Evolutionary conservation across 2,329 filamentous ascomycete genomes (phyloP).

Genomic region (Didymella segeticola): DNA sequence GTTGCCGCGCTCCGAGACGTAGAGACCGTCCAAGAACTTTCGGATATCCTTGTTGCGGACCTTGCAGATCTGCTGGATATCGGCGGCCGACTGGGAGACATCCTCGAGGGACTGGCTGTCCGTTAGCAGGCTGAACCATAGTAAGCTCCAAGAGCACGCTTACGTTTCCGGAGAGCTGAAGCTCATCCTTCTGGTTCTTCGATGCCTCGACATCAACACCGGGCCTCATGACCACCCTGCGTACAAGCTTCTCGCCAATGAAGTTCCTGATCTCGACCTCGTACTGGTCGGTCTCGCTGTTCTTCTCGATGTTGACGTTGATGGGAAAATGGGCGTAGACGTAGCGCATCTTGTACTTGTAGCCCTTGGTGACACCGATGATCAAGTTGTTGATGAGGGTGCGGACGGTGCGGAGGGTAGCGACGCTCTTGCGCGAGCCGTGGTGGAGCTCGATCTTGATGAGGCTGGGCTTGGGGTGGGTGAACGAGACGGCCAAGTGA

Average conservation of each 20-base stretch:
- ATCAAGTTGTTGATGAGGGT: slow-evolving; percentile 99
- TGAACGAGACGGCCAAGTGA: slow-evolving; percentile 96
- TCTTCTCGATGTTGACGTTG: slow-evolving; percentile 99
- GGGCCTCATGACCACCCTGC: slow-evolving; percentile 84
- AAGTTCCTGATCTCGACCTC: slow-evolving; percentile 95
- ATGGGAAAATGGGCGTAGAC: slow-evolving; percentile 99
- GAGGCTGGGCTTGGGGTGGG: slow-evolving; percentile 79
- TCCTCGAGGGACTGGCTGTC: slow-evolving; percentile 74
- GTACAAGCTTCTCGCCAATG: slow-evolving; percentile 93
- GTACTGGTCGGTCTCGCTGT: slow-evolving; percentile 82
- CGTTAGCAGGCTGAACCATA: slow-evolving; percentile 26
- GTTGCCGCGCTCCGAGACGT: slow-evolving; percentile 99
- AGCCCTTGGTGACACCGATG: slow-evolving; percentile 97
- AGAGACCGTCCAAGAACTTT: slow-evolving; percentile 99
- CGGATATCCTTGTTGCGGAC: slow-evolving; percentile 99
- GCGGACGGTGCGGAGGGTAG: slow-evolving; percentile 96
- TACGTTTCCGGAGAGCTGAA: slow-evolving; percentile 84
- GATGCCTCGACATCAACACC: slow-evolving; percentile 92
- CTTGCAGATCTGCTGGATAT: slow-evolving; percentile 99
- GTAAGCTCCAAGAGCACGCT: slow-evolving; percentile 12
- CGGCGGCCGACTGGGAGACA: slow-evolving; percentile 96
- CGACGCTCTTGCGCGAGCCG: slow-evolving; percentile 96
- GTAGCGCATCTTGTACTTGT: slow-evolving; percentile 99
- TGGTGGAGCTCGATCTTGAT: slow-evolving; percentile 99
- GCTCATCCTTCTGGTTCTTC: slow-evolving; percentile 96